Conservation (phyloP, 2,329 filamentous ascomycete genomes). For the Samsoniella hepiali region DNA sequence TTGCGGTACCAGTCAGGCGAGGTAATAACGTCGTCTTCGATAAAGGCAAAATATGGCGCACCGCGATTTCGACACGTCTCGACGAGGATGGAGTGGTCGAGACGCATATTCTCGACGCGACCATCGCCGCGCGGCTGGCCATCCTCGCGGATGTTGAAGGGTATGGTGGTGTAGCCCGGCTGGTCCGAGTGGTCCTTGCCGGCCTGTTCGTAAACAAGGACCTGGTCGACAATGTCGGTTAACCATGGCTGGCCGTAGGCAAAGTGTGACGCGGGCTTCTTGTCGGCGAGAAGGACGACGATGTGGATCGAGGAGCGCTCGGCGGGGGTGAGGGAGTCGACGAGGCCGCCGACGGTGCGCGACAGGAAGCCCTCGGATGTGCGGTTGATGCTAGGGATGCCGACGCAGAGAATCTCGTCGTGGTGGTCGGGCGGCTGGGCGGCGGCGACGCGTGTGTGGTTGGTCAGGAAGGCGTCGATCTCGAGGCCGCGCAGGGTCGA, state of each 20-base stretch:
- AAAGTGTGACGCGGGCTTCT: slow-evolving; percentile 29
- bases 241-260: slow-evolving; percentile 34
- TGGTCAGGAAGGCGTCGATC: slow-evolving; percentile 26
- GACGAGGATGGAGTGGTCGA: slow-evolving; percentile 34
- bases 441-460: slow-evolving; percentile 12
- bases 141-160: slow-evolving; percentile 25
- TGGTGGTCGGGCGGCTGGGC: slow-evolving; percentile 2
- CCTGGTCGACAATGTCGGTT: slow-evolving; percentile 31
- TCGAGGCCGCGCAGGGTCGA: slow-evolving; percentile 28
- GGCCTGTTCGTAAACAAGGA: slow-evolving; percentile 30
- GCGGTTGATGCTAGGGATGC: slow-evolving; percentile 35
- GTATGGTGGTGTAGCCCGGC: slow-evolving; percentile 22
- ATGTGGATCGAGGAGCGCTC: slow-evolving; percentile 33
- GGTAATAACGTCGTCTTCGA: slow-evolving; percentile 38
- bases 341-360: slow-evolving; percentile 31
- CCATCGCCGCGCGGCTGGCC: slow-evolving; percentile 26
- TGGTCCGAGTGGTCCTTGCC: slow-evolving; percentile 17
- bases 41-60: slow-evolving; percentile 34
- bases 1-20: slow-evolving; percentile 33
- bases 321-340: slow-evolving; percentile 30
- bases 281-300: slow-evolving; percentile 35
- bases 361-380: slow-evolving; percentile 29
- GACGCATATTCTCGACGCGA: slow-evolving; percentile 33
- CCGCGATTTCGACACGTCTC: slow-evolving; percentile 30
- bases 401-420: slow-evolving; percentile 29